Percentiles rank a stretch among this genome's conserved stretches.
Evolutionary conservation across 805 yeast genomes (phyloP).

Genomic region (Metschnikowia continentalis): DNA sequence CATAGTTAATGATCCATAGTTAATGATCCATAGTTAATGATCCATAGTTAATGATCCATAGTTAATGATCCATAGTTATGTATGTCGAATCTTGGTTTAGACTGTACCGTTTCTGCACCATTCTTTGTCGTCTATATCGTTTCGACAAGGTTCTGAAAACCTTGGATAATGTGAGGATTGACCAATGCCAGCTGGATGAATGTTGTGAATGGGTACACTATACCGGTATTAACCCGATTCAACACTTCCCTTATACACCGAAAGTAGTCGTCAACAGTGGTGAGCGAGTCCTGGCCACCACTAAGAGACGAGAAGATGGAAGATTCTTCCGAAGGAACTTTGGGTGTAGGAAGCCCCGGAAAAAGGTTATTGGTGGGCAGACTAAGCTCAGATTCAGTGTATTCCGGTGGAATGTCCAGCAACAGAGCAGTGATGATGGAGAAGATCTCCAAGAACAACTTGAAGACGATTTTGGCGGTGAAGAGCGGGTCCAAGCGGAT

Average conservation of each 20-base stretch:
- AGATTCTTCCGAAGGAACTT: slow-evolving; percentile 23
- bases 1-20: too few relatives aligned
- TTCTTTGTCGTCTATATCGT: slow-evolving; percentile 12
- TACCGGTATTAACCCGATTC: slow-evolving; percentile 29
- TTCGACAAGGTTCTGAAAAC: slow-evolving; percentile 27
- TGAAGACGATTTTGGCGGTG: slow-evolving; percentile 32
- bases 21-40: too few relatives aligned
- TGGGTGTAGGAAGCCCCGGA: background rate
- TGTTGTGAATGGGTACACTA: slow-evolving; percentile 35
- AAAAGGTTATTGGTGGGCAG: background rate
- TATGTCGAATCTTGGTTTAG: too few relatives aligned
- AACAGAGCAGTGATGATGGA: slow-evolving; percentile 25
- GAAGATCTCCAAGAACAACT: slow-evolving; percentile 27
- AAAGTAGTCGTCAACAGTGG: slow-evolving; percentile 31
- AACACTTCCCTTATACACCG: slow-evolving; percentile 25
- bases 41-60: too few relatives aligned
- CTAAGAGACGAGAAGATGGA: slow-evolving; percentile 35
- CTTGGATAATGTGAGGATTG: slow-evolving; percentile 25
- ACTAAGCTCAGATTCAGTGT: slow-evolving; percentile 2
- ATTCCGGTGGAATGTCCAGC: slow-evolving; percentile 1
- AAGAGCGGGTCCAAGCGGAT: slow-evolving; percentile 38
- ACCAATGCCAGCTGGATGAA: slow-evolving; percentile 29
- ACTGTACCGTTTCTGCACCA: too few relatives aligned
- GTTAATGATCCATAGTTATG: too few relatives aligned
- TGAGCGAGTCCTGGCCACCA: slow-evolving; percentile 18